Conservation (phyloP, 2,329 filamentous ascomycete genomes). For the Penicillium concentricum region DNA sequence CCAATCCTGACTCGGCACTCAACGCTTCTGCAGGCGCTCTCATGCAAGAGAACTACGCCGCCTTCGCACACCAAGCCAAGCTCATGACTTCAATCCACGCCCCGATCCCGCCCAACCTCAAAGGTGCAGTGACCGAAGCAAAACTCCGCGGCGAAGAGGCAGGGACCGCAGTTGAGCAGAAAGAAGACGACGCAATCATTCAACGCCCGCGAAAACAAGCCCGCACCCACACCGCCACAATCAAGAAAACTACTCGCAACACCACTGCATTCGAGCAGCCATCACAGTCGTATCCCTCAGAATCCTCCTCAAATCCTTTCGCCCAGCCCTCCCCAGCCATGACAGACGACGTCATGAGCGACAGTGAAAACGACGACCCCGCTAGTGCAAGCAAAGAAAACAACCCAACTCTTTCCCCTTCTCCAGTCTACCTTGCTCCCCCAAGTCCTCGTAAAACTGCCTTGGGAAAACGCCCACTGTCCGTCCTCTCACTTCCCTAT, state of each 20-base stretch:
- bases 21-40: slow-evolving; percentile 61
- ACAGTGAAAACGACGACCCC: slow-evolving; percentile 24
- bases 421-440: slow-evolving; percentile 36
- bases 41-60: slow-evolving; percentile 59
- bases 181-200: slow-evolving; percentile 21
- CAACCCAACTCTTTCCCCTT: slow-evolving; percentile 43
- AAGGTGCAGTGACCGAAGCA: slow-evolving; percentile 51
- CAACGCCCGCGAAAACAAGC: slow-evolving; percentile 18
- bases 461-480: slow-evolving; percentile 45
- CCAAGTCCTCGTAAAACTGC: slow-evolving; percentile 38
- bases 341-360: slow-evolving; percentile 14
- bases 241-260: slow-evolving; percentile 14
- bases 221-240: slow-evolving; percentile 8
- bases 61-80: slow-evolving; percentile 57
- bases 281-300: neutral
- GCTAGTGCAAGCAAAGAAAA: slow-evolving; percentile 50
- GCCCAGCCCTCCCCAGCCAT: slow-evolving; percentile 1
- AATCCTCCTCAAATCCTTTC: neutral
- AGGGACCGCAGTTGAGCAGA: slow-evolving; percentile 24
- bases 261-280: neutral
- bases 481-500: slow-evolving; percentile 38
- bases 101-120: slow-evolving; percentile 49
- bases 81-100: slow-evolving; percentile 65
- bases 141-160: slow-evolving; percentile 55
- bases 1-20: slow-evolving; percentile 63